Conservation (phyloP, 345 rosid genomes). For the Hibiscus trionum region DNA sequence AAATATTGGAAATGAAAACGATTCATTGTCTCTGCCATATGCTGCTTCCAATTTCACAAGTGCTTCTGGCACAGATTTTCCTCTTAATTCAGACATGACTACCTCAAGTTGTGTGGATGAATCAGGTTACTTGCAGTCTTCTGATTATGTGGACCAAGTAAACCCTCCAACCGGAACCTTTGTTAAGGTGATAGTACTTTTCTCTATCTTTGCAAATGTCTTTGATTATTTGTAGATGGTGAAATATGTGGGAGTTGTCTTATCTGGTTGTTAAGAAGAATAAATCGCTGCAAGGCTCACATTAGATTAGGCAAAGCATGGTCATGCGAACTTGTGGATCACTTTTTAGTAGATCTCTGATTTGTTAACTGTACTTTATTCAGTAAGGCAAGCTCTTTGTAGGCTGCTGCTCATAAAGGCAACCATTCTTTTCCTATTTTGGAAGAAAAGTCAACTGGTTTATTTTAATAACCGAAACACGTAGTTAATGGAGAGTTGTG, state of each 20-base stretch:
- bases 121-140: slow-evolving; percentile 68
- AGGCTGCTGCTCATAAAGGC: neutral
- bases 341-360: neutral
- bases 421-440: neutral
- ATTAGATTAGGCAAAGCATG: neutral
- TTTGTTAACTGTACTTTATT: neutral
- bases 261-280: neutral
- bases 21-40: slow-evolving; percentile 57
- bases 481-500: neutral
- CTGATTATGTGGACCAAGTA: slow-evolving; percentile 56
- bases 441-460: neutral
- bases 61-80: slow-evolving; percentile 54
- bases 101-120: slow-evolving; percentile 73
- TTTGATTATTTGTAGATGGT: neutral
- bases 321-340: neutral
- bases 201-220: neutral
- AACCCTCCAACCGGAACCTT: slow-evolving; percentile 64
- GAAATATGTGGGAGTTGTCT: neutral
- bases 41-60: slow-evolving; percentile 16
- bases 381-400: neutral
- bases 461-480: neutral
- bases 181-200: slow-evolving; percentile 55
- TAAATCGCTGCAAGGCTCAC: neutral
- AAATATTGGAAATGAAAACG: slow-evolving; percentile 55
- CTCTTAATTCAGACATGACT: slow-evolving; percentile 65